Conservation (phyloP, 768 basidiomycete genomes). For the Rhodosporidiobolus odoratus region DNA sequence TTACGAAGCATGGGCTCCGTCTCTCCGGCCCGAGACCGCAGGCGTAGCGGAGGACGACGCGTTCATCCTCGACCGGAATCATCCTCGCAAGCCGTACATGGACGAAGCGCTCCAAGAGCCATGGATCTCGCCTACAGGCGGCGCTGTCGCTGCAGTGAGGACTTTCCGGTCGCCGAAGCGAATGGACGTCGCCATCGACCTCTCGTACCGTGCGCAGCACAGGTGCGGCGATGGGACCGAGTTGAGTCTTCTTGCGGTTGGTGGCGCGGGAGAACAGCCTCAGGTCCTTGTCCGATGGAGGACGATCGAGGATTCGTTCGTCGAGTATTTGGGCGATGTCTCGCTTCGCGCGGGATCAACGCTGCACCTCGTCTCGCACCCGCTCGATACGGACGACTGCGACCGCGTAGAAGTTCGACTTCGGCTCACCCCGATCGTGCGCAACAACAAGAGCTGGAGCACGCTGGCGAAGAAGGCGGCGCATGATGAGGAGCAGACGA, state of each 20-base stretch:
- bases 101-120: constrained; percentile 20
- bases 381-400: constrained; percentile 32
- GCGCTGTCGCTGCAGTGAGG: constrained; percentile 18
- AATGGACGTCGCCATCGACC: constrained; percentile 29
- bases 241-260: constrained; percentile 11
- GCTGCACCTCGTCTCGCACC: constrained; percentile 25
- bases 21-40: neutral
- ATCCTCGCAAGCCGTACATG: constrained; percentile 19
- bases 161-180: constrained; percentile 23
- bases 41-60: neutral
- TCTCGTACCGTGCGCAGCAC: constrained; percentile 26
- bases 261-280: constrained; percentile 10
- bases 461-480: constrained; percentile 22
- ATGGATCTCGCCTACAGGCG: constrained; percentile 10
- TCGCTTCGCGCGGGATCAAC: constrained; percentile 14
- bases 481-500: neutral
- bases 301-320: constrained; percentile 27
- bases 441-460: constrained; percentile 34
- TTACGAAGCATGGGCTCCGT: neutral
- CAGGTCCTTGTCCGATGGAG: constrained; percentile 11
- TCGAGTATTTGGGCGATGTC: constrained; percentile 12
- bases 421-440: constrained; percentile 23
- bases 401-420: constrained; percentile 30
- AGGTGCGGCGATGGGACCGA: constrained; percentile 34
- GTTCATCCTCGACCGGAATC: constrained; percentile 23